phyloP scores from a whole-genome alignment of 2,329 filamentous ascomycete genomes.

The Paracamarosporium sp. region DNA sequence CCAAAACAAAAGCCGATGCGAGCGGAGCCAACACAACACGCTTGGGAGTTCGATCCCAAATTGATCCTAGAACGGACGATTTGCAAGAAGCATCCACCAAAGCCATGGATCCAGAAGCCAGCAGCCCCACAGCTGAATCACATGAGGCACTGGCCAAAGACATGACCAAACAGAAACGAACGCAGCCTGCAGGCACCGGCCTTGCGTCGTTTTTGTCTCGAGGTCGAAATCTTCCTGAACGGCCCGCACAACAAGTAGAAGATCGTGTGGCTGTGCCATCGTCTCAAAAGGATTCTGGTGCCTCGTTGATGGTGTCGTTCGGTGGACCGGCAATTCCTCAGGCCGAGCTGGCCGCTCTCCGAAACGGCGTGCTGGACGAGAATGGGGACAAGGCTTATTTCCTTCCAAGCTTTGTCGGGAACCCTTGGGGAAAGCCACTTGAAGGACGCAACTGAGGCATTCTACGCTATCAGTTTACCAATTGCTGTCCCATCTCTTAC shows the following conservation, averaged over 20 bases:
- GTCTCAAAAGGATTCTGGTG: conserved; percentile 7
- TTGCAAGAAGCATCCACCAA: neutral
- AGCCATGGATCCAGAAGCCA: neutral
- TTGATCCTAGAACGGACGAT: conserved; percentile 4
- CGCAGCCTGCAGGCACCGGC: conserved; percentile 26
- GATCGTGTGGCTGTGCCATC: neutral
- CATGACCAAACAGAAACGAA: conserved; percentile 18
- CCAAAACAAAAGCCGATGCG: conserved; percentile 43
- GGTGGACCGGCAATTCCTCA: conserved; percentile 35
- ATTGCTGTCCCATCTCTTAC: no score
- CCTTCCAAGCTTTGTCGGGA: conserved; percentile 71
- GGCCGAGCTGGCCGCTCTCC: conserved; percentile 44
- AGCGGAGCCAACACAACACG: conserved; percentile 42
- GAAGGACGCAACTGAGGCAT: conserved; percentile 8
- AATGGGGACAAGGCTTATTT: conserved; percentile 73
- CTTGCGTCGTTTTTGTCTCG: conserved; percentile 40
- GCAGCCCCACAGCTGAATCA: conserved; percentile 4
- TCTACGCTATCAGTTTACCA: neutral
- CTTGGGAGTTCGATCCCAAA: conserved; percentile 47
- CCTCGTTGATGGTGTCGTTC: conserved; percentile 31
- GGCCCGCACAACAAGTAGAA: conserved; percentile 13
- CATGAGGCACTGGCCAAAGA: neutral
- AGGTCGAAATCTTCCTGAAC: conserved; percentile 32
- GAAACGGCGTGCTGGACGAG: conserved; percentile 51
- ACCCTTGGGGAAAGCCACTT: conserved; percentile 66